Evolutionary conservation across 306 rosid species (phyloP).

Genomic region (Pueraria montana): DNA sequence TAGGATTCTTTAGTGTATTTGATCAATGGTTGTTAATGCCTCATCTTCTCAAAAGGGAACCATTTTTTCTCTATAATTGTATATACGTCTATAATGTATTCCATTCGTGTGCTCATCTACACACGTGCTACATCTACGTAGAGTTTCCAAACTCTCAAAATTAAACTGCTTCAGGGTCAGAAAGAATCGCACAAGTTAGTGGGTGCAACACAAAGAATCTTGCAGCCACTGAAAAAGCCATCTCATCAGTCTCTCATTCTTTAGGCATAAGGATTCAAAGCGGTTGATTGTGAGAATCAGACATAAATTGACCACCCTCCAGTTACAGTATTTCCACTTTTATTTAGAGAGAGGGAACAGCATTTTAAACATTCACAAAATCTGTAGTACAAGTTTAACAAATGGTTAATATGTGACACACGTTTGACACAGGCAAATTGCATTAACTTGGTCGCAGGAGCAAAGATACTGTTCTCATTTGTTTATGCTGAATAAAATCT

Average conservation of each 20-base stretch:
- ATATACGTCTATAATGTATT: slow-evolving; percentile 5
- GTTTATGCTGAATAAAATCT: slow-evolving; percentile 39
- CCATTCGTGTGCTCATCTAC: slow-evolving; percentile 23
- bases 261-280: slow-evolving; percentile 67
- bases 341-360: slow-evolving; percentile 43
- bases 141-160: slow-evolving; percentile 3
- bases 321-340: slow-evolving; percentile 50
- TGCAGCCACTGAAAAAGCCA: slow-evolving; percentile 64
- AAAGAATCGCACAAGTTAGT: slow-evolving; percentile 79
- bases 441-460: slow-evolving; percentile 45
- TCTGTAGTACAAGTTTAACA: slow-evolving; percentile 44
- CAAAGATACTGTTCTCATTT: slow-evolving; percentile 46
- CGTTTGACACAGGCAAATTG: slow-evolving; percentile 42
- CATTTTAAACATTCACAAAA: slow-evolving; percentile 55
- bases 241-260: slow-evolving; percentile 54
- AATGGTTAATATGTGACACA: slow-evolving; percentile 54
- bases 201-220: slow-evolving; percentile 66
- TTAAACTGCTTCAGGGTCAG: slow-evolving; percentile 40
- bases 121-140: slow-evolving; percentile 29
- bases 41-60: slow-evolving; percentile 38
- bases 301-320: slow-evolving; percentile 61
- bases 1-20: background rate
- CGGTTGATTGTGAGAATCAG: slow-evolving; percentile 65
- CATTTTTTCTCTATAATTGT: background rate
- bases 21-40: background rate